Evolutionary conservation across 129 eudicot genomes (phyloP).

Genomic region (Glebionis coronaria): DNA sequence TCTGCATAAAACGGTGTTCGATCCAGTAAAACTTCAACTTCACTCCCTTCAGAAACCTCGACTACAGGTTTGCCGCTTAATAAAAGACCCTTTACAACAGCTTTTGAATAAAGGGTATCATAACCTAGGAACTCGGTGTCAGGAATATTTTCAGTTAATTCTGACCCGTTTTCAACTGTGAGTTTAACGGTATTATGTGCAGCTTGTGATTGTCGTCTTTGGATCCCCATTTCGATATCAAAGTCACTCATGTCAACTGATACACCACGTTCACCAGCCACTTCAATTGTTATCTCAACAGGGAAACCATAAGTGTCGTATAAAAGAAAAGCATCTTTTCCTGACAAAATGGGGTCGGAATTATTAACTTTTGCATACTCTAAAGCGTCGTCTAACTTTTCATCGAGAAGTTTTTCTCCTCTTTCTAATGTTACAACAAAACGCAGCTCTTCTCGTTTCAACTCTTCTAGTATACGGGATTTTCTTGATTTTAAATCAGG

Average conservation of each 20-base stretch:
- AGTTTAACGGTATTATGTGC: conserved; percentile 91
- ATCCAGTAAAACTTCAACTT: conserved; percentile 76
- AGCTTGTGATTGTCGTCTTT: conserved; percentile 94
- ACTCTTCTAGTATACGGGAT: conserved; percentile 73
- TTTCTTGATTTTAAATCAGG: conserved; percentile 57
- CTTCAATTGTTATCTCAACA: conserved; percentile 91
- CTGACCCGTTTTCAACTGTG: conserved; percentile 65
- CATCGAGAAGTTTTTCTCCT: conserved; percentile 87
- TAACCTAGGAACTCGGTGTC: conserved; percentile 91
- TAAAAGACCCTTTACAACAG: conserved; percentile 65
- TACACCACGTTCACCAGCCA: conserved; percentile 72
- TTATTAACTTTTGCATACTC: conserved; percentile 35
- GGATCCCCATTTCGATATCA: conserved; percentile 87
- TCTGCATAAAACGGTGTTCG: conserved; percentile 94
- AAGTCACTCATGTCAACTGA: conserved; percentile 67
- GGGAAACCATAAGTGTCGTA: conserved; percentile 94
- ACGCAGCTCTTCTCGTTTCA: conserved; percentile 80
- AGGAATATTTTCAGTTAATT: conserved; percentile 49
- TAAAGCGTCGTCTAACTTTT: conserved; percentile 63
- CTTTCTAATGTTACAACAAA: conserved; percentile 83
- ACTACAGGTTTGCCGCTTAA: conserved; percentile 67
- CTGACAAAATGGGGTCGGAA: conserved; percentile 53
- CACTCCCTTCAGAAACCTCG: conserved; percentile 74
- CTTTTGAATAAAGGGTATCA: conserved; percentile 59
- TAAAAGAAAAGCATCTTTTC: conserved; percentile 84